These are phyloP conservation scores for Brettanomyces sp. DNA, from an alignment of 805 yeast species.

Conservation along the genomic window DNA sequence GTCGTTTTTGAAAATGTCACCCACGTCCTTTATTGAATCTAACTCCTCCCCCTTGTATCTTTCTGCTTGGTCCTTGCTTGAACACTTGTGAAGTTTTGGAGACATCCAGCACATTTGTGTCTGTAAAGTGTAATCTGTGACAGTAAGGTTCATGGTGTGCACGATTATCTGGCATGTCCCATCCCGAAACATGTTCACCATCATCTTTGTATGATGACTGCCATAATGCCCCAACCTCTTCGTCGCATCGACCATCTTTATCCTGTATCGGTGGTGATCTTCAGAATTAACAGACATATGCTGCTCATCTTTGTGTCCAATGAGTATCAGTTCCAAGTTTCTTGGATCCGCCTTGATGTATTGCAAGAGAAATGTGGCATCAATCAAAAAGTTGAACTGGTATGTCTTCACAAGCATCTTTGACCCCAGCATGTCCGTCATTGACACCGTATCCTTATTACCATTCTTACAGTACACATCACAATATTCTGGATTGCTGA, in stretches of 20 bases:
- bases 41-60: background rate
- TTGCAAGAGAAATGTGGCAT: constrained; percentile 16
- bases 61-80: background rate
- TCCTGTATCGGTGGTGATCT: constrained; percentile 10
- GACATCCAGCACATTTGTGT: constrained; percentile 64
- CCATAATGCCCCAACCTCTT: constrained; percentile 24
- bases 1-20: constrained; percentile 33
- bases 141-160: constrained; percentile 51
- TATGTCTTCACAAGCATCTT: constrained; percentile 15
- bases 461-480: constrained; percentile 10
- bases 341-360: constrained; percentile 15
- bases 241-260: constrained; percentile 22
- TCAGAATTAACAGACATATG: constrained; percentile 28
- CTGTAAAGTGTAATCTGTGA: constrained; percentile 43
- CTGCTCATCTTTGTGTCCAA: constrained; percentile 25
- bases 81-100: constrained; percentile 26
- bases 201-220: constrained; percentile 61
- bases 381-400: constrained; percentile 26
- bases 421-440: constrained; percentile 20
- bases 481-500: constrained; percentile 17
- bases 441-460: constrained; percentile 19
- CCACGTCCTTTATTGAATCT: constrained; percentile 6
- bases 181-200: constrained; percentile 45
- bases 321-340: constrained; percentile 11
- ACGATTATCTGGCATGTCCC: constrained; percentile 40